Conservation (phyloP, 2,329 filamentous ascomycete species). For the Colletotrichum somersetense region DNA sequence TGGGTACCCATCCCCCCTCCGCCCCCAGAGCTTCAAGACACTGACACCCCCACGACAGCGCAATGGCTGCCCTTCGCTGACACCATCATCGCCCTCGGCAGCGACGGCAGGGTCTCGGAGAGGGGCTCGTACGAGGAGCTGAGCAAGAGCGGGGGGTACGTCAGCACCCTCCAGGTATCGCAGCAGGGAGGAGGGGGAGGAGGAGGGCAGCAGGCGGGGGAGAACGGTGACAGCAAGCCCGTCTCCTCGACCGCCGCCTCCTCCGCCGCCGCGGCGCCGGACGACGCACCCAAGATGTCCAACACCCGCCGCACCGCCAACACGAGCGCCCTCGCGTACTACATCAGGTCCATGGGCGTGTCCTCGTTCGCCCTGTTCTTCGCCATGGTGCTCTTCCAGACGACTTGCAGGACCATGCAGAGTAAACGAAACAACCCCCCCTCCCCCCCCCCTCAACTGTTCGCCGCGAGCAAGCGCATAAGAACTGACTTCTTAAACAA, state of each 20-base stretch:
- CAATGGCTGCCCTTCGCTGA: slow-evolving; percentile 29
- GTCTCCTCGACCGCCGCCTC: fast-evolving
- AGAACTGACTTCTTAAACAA: neutral
- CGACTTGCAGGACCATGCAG: slow-evolving; percentile 27
- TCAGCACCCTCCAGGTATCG: slow-evolving; percentile 15
- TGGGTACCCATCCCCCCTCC: neutral
- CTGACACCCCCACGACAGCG: neutral
- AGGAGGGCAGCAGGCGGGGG: too few relatives aligned
- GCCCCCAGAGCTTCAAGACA: too few relatives aligned
- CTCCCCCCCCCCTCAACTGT: too few relatives aligned
- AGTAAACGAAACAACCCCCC: neutral
- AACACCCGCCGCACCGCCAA: slow-evolving; percentile 1
- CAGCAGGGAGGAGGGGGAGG: neutral
- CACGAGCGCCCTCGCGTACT: slow-evolving; percentile 25
- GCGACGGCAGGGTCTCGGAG: slow-evolving; percentile 23
- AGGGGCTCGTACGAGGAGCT: slow-evolving; percentile 17
- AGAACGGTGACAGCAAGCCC: neutral
- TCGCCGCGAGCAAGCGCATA: too few relatives aligned
- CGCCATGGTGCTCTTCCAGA: slow-evolving; percentile 17
- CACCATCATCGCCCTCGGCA: slow-evolving; percentile 16
- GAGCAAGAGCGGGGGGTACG: slow-evolving; percentile 15
- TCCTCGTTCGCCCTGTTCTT: slow-evolving; percentile 17
- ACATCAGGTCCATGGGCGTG: slow-evolving; percentile 25
- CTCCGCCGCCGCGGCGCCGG: neutral
- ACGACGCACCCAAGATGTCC: neutral